Conservation (phyloP, 768 basidiomycete species). For the Termitomyces eurrhizus region DNA sequence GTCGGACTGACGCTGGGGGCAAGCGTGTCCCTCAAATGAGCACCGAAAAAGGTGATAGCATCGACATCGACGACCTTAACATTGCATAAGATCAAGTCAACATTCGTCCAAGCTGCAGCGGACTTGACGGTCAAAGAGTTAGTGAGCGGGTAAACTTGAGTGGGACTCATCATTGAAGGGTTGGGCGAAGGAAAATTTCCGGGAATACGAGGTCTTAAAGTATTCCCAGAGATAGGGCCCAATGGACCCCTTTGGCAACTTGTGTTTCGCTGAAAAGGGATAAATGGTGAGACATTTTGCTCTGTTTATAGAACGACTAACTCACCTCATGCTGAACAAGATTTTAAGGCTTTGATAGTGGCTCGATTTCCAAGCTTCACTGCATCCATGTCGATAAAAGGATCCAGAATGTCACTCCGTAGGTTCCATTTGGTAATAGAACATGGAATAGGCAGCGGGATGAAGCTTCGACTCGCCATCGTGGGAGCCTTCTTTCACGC, state of each 20-base stretch:
- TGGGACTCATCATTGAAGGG: neutral
- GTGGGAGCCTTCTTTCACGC: neutral
- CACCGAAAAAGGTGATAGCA: constrained; percentile 12
- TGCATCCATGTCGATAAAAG: neutral
- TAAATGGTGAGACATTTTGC: neutral
- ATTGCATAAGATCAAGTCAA: constrained; percentile 12
- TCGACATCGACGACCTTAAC: constrained; percentile 13
- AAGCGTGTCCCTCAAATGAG: neutral
- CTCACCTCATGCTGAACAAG: neutral
- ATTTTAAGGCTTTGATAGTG: neutral
- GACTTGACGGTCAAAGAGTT: constrained; percentile 8
- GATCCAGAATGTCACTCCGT: neutral
- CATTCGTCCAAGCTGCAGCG: constrained; percentile 14
- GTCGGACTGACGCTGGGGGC: constrained; percentile 11
- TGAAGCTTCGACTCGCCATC: neutral
- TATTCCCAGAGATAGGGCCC: neutral
- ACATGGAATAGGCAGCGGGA: neutral
- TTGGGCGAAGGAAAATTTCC: neutral
- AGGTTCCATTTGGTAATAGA: neutral
- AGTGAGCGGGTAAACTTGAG: neutral
- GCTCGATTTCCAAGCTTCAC: neutral
- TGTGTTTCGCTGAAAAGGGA: neutral
- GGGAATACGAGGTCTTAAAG: constrained; percentile 1
- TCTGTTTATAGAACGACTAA: neutral
- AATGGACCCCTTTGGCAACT: neutral